phyloP scores from a whole-genome alignment of 2,329 filamentous ascomycete species.

The Cadophora malorum region DNA sequence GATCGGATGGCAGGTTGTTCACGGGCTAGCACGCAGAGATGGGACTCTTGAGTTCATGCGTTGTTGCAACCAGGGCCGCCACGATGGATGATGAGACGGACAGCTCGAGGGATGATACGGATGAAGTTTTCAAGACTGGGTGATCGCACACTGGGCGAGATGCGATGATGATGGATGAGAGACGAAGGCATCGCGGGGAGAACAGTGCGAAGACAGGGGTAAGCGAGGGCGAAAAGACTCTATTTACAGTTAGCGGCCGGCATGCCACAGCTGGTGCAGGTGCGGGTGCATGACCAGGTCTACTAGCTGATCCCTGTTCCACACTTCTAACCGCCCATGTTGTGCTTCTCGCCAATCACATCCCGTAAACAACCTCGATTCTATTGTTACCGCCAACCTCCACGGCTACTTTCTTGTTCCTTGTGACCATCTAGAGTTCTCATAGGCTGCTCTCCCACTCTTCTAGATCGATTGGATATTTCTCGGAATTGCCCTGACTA shows the following conservation, averaged over 20 bases:
- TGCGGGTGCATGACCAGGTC: neutral
- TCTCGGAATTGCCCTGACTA: conserved; percentile 4
- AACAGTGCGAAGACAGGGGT: neutral
- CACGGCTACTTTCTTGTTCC: neutral
- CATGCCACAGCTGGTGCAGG: neutral
- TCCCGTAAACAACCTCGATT: conserved; percentile 10
- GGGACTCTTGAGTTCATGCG: conserved; percentile 6
- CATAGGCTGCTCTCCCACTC: neutral
- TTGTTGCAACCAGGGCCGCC: neutral
- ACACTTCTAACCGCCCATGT: neutral
- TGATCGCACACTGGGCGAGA: conserved; percentile 2
- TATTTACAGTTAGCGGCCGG: conserved; percentile 14
- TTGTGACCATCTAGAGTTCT: neutral
- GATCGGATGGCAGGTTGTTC: conserved; percentile 18
- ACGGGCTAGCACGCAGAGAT: conserved; percentile 12
- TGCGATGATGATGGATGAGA: neutral
- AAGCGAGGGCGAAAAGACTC: conserved; percentile 7
- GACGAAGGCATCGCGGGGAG: conserved; percentile 7
- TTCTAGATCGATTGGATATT: conserved; percentile 15
- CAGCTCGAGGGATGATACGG: conserved; percentile 3
- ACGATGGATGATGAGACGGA: conserved; percentile 8
- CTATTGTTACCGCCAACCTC: neutral
- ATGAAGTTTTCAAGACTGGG: conserved; percentile 4
- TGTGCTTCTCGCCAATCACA: conserved; percentile 9
- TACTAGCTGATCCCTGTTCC: neutral